Percentiles rank a stretch among this genome's conserved stretches.
Evolutionary conservation across 192 early-diverging fungal genomes (phyloP).

Genomic region (Coemansia sp.): DNA sequence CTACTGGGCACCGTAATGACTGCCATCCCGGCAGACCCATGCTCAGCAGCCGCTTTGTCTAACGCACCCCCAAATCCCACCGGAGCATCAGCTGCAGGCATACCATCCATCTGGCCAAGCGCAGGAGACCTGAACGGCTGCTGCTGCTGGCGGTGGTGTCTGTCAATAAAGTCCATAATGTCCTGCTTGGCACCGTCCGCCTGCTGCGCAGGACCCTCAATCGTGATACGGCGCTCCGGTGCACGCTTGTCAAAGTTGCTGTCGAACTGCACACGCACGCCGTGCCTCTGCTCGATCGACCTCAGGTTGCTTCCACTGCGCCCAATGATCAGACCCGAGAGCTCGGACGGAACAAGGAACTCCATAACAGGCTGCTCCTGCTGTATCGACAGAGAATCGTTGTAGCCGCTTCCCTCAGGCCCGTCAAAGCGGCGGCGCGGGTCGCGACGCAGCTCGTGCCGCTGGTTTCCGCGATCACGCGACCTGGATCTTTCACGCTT

Average conservation of each 20-base stretch:
- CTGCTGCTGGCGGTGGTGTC: conserved; percentile 20
- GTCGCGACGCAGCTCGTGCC: conserved; percentile 8
- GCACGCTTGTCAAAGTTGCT: conserved; percentile 32
- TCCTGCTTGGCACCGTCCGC: conserved; percentile 29
- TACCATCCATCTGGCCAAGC: not conserved
- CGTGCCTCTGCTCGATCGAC: conserved; percentile 69
- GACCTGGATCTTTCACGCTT: conserved; percentile 27
- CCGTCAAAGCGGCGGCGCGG: conserved; percentile 21
- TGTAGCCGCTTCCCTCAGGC: not conserved
- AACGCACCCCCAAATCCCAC: not conserved
- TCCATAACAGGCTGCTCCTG: conserved; percentile 27
- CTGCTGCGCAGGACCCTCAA: conserved; percentile 25
- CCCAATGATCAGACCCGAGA: conserved; percentile 83
- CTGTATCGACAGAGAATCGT: not conserved
- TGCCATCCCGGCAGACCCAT: conserved; percentile 23
- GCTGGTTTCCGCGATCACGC: conserved; percentile 8
- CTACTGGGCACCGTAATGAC: conserved; percentile 62
- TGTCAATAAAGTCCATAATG: conserved; percentile 42
- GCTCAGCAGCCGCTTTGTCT: not conserved
- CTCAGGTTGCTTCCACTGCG: conserved; percentile 76
- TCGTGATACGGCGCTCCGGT: conserved; percentile 37
- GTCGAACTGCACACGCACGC: conserved; percentile 73
- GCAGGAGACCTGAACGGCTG: conserved; percentile 11
- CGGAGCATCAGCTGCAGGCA: conserved; percentile 8
- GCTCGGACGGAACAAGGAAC: conserved; percentile 61